These are phyloP conservation scores for Lactuca sativa DNA, from an alignment of 129 eudicot species.

Conservation along the genomic window DNA sequence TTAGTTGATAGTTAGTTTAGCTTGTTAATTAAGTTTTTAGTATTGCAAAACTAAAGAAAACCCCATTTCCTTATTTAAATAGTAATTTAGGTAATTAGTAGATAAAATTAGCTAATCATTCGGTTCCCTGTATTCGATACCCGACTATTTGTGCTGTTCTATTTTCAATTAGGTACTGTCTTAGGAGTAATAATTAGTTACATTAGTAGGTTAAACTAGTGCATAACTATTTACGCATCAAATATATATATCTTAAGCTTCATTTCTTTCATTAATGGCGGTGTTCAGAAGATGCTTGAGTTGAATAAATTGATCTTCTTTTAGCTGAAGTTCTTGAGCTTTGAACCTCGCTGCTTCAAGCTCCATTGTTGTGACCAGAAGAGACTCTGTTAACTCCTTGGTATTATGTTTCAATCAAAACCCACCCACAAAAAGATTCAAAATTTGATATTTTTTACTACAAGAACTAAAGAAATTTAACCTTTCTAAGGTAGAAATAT, in stretches of 20 bases:
- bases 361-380: slow-evolving; percentile 59
- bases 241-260: slow-evolving; percentile 56
- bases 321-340: slow-evolving; percentile 62
- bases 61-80: too few relatives aligned
- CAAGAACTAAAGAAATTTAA: slow-evolving; percentile 13
- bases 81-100: too few relatives aligned
- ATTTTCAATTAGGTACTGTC: too few relatives aligned
- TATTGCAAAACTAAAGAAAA: too few relatives aligned
- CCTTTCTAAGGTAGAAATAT: slow-evolving; percentile 58
- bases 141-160: too few relatives aligned
- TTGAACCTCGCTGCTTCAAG: slow-evolving; percentile 62
- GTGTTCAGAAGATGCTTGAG: slow-evolving; percentile 47
- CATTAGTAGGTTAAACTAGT: too few relatives aligned
- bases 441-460: not conserved
- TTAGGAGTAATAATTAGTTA: too few relatives aligned
- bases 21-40: too few relatives aligned
- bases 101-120: too few relatives aligned
- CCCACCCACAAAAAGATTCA: not conserved
- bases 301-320: slow-evolving; percentile 47
- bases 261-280: slow-evolving; percentile 53
- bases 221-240: too few relatives aligned
- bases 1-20: too few relatives aligned
- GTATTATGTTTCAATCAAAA: slow-evolving; percentile 44
- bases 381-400: slow-evolving; percentile 59
- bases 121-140: too few relatives aligned